Percentiles rank a stretch among this genome's conserved stretches.
Conservation (phyloP, 768 basidiomycete species). For the Boletus vermiculosoides region DNA sequence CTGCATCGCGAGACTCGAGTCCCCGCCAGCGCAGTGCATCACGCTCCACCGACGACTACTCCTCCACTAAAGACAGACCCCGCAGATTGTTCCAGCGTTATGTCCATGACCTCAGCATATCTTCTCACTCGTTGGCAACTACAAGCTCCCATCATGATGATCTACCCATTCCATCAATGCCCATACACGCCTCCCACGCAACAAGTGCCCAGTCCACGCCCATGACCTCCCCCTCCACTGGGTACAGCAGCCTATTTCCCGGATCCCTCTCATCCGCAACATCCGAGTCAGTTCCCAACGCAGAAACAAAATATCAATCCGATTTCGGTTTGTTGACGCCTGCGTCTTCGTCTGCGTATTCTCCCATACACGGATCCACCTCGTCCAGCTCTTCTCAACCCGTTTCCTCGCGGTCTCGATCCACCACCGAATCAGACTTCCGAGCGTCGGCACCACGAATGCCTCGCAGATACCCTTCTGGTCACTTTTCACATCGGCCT, state of each 20-base stretch:
- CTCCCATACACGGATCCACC: conserved; percentile 11
- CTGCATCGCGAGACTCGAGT: not conserved
- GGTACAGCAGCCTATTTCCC: conserved; percentile 17
- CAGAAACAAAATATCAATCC: conserved; percentile 14
- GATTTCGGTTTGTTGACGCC: conserved; percentile 15
- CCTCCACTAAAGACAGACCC: conserved; percentile 5
- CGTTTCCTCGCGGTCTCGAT: conserved; percentile 13
- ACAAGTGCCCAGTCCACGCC: conserved; percentile 28
- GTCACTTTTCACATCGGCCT: conserved; percentile 14
- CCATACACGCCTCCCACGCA: not conserved
- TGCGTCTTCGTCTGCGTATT: conserved; percentile 8
- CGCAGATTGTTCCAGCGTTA: conserved; percentile 16
- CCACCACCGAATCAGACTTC: conserved; percentile 21
- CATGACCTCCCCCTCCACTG: conserved; percentile 26
- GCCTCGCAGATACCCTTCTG: not conserved
- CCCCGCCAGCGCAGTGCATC: conserved; percentile 18
- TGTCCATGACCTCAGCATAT: conserved; percentile 11
- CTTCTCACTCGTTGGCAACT: conserved; percentile 21
- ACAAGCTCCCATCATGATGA: conserved; percentile 12
- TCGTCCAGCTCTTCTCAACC: conserved; percentile 19
- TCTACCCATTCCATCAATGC: conserved; percentile 5
- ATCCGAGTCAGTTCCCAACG: conserved; percentile 22
- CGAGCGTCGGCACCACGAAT: conserved; percentile 3
- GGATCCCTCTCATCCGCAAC: conserved; percentile 25
- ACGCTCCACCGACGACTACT: conserved; percentile 18